Conservation (phyloP, 1,139 yeast species). For the Maudiozyma humilis region DNA sequence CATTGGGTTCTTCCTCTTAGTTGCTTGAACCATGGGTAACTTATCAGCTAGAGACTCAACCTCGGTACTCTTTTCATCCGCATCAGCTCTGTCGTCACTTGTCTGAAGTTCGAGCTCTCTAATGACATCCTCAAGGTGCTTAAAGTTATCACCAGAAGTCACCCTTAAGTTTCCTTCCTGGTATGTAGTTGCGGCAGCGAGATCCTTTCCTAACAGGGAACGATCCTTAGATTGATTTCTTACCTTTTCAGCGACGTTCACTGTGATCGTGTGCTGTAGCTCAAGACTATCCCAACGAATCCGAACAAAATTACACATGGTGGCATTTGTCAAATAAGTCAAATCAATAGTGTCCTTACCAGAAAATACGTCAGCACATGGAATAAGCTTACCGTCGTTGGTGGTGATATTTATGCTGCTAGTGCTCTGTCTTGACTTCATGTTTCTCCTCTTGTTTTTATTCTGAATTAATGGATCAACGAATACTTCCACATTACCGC, state of each 20-base stretch:
- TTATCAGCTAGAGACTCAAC: conserved; percentile 54
- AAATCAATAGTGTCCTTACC: conserved; percentile 39
- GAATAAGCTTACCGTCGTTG: conserved; percentile 31
- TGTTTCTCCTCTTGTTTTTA: conserved; percentile 34
- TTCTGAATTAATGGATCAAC: conserved; percentile 39
- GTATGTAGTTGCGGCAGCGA: conserved; percentile 62
- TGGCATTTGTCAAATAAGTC: conserved; percentile 69
- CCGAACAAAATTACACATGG: conserved; percentile 55
- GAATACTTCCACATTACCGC: conserved; percentile 61
- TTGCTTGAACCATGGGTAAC: conserved; percentile 22
- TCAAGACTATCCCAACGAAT: conserved; percentile 44
- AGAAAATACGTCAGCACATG: conserved; percentile 39
- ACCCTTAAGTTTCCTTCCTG: conserved; percentile 62
- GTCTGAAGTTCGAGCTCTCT: conserved; percentile 39
- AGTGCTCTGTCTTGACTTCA: conserved; percentile 43
- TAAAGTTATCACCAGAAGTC: conserved; percentile 56
- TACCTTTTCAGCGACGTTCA: conserved; percentile 29
- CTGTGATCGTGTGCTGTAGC: conserved; percentile 23
- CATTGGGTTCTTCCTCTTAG: conserved; percentile 33
- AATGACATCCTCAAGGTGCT: conserved; percentile 38
- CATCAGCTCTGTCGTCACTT: conserved; percentile 23
- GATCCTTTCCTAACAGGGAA: conserved; percentile 51
- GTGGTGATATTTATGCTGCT: conserved; percentile 35
- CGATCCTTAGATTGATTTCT: conserved; percentile 31
- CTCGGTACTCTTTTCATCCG: conserved; percentile 19